Evolutionary conservation across 2,329 filamentous ascomycete genomes (phyloP).

Genomic region (Ophiostoma sp.): DNA sequence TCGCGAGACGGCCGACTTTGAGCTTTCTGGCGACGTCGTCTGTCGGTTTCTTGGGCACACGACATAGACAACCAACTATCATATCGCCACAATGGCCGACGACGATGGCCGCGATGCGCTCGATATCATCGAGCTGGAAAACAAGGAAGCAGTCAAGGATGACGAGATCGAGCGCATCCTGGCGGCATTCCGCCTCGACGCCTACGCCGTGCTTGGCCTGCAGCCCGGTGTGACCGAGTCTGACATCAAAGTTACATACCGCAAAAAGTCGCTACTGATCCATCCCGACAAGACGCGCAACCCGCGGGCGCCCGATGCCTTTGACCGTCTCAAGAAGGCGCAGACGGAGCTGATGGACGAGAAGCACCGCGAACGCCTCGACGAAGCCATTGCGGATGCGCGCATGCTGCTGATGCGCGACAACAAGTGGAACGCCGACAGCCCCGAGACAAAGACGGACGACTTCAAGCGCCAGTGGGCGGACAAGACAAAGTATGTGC

Average conservation of each 20-base stretch:
- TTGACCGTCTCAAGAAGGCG: constrained; percentile 93
- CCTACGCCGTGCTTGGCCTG: constrained; percentile 90
- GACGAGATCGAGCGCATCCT: constrained; percentile 92
- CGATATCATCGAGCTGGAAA: constrained; percentile 74
- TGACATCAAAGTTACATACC: constrained; percentile 91
- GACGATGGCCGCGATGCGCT: constrained; percentile 56
- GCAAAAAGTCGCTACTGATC: constrained; percentile 97
- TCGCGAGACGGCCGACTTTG: not conserved
- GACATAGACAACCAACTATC: not conserved
- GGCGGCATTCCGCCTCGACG: constrained; percentile 73
- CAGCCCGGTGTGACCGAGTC: constrained; percentile 92
- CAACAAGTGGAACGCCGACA: constrained; percentile 87
- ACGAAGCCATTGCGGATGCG: constrained; percentile 93
- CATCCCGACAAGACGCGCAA: constrained; percentile 98
- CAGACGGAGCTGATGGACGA: constrained; percentile 89
- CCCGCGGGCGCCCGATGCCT: constrained; percentile 83
- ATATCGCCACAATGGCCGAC: constrained; percentile 24
- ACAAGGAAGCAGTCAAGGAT: constrained; percentile 94
- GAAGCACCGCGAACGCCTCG: constrained; percentile 77
- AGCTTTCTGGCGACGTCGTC: not conserved
- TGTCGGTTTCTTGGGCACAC: not conserved
- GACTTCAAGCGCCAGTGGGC: constrained; percentile 83
- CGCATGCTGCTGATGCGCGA: constrained; percentile 92
- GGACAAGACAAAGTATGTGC: constrained; percentile 80
- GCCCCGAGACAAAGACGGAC: constrained; percentile 75